phyloP scores from a whole-genome alignment of 1,284 basidiomycete genomes.

The Takashimella koratensis region DNA sequence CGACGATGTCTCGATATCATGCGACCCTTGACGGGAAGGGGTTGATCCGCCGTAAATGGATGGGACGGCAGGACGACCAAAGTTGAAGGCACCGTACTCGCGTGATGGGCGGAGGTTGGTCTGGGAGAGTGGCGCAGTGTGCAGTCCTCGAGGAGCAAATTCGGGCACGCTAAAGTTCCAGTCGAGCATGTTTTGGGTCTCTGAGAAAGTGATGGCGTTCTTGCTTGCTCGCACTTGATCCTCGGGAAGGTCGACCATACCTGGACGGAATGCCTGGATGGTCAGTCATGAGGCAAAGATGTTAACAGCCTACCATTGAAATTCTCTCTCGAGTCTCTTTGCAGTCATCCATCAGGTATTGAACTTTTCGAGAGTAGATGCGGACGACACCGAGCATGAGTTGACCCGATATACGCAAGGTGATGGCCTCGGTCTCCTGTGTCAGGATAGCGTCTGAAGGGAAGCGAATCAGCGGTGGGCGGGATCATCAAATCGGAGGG shows the following conservation, averaged over 20 bases:
- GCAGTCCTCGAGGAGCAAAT: slow-evolving; percentile 11
- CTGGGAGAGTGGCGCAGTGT: slow-evolving; percentile 19
- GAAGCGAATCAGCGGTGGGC: not conserved
- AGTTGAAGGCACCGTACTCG: slow-evolving; percentile 46
- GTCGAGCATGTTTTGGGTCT: slow-evolving; percentile 40
- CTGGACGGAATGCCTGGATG: slow-evolving; percentile 82
- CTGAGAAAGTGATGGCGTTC: slow-evolving; percentile 55
- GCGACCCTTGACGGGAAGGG: slow-evolving; percentile 34
- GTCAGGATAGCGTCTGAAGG: slow-evolving; percentile 70
- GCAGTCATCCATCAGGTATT: slow-evolving; percentile 95
- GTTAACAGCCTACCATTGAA: slow-evolving; percentile 66
- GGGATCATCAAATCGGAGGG: not conserved
- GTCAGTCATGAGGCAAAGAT: slow-evolving; percentile 6
- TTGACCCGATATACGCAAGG: slow-evolving; percentile 89
- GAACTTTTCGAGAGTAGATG: slow-evolving; percentile 95
- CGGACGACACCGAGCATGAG: slow-evolving; percentile 92
- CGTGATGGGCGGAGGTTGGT: slow-evolving; percentile 27
- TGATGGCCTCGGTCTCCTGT: slow-evolving; percentile 78
- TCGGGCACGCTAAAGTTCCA: slow-evolving; percentile 27
- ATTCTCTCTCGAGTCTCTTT: slow-evolving; percentile 94
- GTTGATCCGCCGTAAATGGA: slow-evolving; percentile 42
- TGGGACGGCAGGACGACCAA: slow-evolving; percentile 48
- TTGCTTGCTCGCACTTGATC: slow-evolving; percentile 83
- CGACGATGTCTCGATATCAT: slow-evolving; percentile 32
- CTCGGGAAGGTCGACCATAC: slow-evolving; percentile 88